Evolutionary conservation across 2,329 filamentous ascomycete species (phyloP).

Genomic region (Fusarium circinatum): DNA sequence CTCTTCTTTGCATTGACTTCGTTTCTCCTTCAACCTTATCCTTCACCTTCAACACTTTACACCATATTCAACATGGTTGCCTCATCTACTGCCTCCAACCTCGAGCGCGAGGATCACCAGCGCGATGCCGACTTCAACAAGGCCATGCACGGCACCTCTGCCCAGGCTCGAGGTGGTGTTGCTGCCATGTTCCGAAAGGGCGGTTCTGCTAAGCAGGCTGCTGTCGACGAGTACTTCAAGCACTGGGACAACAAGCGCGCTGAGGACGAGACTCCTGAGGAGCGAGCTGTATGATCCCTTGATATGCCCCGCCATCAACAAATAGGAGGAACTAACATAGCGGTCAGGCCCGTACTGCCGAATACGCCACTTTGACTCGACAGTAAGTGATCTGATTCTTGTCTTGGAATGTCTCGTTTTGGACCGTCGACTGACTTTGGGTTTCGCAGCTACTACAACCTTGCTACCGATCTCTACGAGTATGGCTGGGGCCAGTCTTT

Average conservation of each 20-base stretch:
- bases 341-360: constrained; percentile 75
- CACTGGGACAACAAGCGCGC: constrained; percentile 90
- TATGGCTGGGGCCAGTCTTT: constrained; percentile 97
- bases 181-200: constrained; percentile 89
- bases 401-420: neutral
- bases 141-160: constrained; percentile 80
- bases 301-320: constrained; percentile 26
- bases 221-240: constrained; percentile 93
- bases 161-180: constrained; percentile 77
- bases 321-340: constrained; percentile 33
- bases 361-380: constrained; percentile 93
- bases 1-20: neutral
- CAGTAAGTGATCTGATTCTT: constrained; percentile 69
- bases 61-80: constrained; percentile 56
- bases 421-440: constrained; percentile 30
- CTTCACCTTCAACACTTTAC: constrained; percentile 18
- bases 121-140: constrained; percentile 94
- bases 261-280: constrained; percentile 83
- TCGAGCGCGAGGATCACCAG: constrained; percentile 84
- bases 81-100: constrained; percentile 54
- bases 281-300: constrained; percentile 72
- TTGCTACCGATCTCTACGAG: constrained; percentile 96
- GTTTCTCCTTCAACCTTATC: constrained; percentile 7
- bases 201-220: constrained; percentile 76
- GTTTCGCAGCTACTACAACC: constrained; percentile 83